Conservation (phyloP, 352 stramenopile species). For the Phytophthora boehmeriae region DNA sequence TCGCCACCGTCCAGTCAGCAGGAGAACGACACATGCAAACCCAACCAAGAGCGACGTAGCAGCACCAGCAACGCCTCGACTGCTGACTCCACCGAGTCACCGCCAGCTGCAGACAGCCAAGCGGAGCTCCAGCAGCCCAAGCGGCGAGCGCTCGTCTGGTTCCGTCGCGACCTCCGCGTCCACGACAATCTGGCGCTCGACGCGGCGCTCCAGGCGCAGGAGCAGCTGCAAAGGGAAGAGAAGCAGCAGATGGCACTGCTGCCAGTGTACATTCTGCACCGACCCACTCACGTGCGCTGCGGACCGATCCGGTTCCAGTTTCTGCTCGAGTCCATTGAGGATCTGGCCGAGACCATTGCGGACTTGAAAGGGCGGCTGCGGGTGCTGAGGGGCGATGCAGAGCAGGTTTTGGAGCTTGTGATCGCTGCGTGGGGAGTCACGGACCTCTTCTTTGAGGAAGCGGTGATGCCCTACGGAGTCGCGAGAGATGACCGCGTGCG, state of each 20-base stretch:
- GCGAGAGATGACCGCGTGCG: slow-evolving; percentile 51
- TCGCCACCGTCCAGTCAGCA: background rate
- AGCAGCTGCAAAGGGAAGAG: slow-evolving; percentile 10
- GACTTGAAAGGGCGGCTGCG: slow-evolving; percentile 44
- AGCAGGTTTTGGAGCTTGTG: slow-evolving; percentile 55
- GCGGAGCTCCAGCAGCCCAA: slow-evolving; percentile 10
- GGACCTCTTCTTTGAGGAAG: slow-evolving; percentile 73
- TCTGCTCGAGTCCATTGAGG: slow-evolving; percentile 89
- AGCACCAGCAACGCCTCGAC: background rate
- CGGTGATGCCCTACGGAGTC: slow-evolving; percentile 54
- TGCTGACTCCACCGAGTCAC: too few species aligned
- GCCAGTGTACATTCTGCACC: slow-evolving; percentile 90
- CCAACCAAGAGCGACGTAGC: background rate
- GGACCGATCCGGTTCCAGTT: slow-evolving; percentile 88
- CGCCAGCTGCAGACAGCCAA: background rate
- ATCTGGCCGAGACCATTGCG: slow-evolving; percentile 61
- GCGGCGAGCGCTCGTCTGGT: slow-evolving; percentile 86
- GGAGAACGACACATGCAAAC: background rate
- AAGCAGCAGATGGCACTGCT: slow-evolving; percentile 42
- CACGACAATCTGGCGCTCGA: slow-evolving; percentile 95
- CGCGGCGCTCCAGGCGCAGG: slow-evolving; percentile 49
- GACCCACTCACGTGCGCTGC: slow-evolving; percentile 67
- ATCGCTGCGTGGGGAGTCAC: slow-evolving; percentile 67
- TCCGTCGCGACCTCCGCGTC: slow-evolving; percentile 94
- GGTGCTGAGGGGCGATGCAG: slow-evolving; percentile 63